These are phyloP conservation scores for Physcomitrium patens DNA, from an alignment of 225 moss, liverwort and hornwort species.

Conservation along the genomic window DNA sequence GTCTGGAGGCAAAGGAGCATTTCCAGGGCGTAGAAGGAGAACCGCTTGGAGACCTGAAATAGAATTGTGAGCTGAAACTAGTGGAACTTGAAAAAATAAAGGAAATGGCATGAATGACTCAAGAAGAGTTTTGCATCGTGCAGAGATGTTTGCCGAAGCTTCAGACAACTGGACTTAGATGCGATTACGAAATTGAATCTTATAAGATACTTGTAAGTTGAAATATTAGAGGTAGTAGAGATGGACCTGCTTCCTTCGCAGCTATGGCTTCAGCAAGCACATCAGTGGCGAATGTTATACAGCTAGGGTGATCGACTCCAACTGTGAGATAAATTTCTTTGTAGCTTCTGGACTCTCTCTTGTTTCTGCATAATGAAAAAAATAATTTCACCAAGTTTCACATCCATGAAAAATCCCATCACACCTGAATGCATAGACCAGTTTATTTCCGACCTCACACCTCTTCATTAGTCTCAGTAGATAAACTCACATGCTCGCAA, in stretches of 20 bases:
- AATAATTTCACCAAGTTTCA: background rate
- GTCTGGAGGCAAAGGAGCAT: slow-evolving; percentile 81
- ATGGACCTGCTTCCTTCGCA: slow-evolving; percentile 82
- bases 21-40: slow-evolving; percentile 86
- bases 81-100: background rate
- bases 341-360: slow-evolving; percentile 86
- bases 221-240: slow-evolving; percentile 10
- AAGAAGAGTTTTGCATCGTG: background rate
- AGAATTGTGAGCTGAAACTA: slow-evolving; percentile 7
- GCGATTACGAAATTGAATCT: background rate
- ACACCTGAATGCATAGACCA: background rate
- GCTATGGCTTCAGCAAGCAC: slow-evolving; percentile 93
- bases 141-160: background rate
- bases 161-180: background rate
- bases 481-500: background rate
- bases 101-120: no score
- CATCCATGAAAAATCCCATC: background rate
- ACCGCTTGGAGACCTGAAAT: slow-evolving; percentile 75
- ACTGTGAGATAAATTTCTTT: slow-evolving; percentile 86
- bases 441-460: background rate
- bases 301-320: slow-evolving; percentile 84
- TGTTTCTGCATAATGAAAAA: slow-evolving; percentile 57
- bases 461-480: background rate
- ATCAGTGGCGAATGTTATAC: slow-evolving; percentile 90
- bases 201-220: background rate